Evolutionary conservation across 176 grass and related monocot genomes (phyloP).

Genomic region (Themeda triandra): DNA sequence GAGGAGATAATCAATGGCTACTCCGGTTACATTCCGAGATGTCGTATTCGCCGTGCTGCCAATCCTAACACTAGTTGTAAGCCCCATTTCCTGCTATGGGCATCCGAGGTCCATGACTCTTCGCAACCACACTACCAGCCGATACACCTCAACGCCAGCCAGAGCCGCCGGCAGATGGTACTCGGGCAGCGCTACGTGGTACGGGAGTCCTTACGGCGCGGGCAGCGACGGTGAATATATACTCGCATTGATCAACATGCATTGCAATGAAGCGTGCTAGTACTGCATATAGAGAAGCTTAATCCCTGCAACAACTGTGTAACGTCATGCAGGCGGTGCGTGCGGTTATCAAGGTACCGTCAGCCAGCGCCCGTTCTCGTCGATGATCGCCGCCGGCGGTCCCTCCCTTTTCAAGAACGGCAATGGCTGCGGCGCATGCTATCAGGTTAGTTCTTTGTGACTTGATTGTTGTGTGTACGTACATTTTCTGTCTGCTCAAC

Average conservation of each 20-base stretch:
- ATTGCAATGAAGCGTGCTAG: too few relatives aligned
- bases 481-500: too few relatives aligned
- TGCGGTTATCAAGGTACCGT: slow-evolving; percentile 64
- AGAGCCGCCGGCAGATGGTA: slow-evolving; percentile 33
- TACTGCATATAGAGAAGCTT: not conserved
- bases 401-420: slow-evolving; percentile 62
- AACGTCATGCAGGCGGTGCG: slow-evolving; percentile 61
- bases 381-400: slow-evolving; percentile 61
- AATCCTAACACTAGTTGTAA: slow-evolving; percentile 4
- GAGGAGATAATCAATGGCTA: slow-evolving; percentile 1
- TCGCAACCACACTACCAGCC: not conserved
- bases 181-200: slow-evolving; percentile 73
- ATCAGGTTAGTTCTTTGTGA: slow-evolving; percentile 38
- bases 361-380: slow-evolving; percentile 44
- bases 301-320: not conserved
- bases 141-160: not conserved
- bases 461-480: too few relatives aligned
- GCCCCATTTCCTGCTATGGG: not conserved
- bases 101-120: not conserved
- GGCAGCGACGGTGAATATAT: slow-evolving; percentile 52
- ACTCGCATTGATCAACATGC: too few relatives aligned
- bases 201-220: slow-evolving; percentile 57
- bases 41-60: not conserved
- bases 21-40: not conserved
- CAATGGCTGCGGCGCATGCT: slow-evolving; percentile 74